Evolutionary conservation across 305 asterid species (phyloP), one percentile per base, ranked within the genome.

Genomic region (Andrographis paniculata): DNA sequence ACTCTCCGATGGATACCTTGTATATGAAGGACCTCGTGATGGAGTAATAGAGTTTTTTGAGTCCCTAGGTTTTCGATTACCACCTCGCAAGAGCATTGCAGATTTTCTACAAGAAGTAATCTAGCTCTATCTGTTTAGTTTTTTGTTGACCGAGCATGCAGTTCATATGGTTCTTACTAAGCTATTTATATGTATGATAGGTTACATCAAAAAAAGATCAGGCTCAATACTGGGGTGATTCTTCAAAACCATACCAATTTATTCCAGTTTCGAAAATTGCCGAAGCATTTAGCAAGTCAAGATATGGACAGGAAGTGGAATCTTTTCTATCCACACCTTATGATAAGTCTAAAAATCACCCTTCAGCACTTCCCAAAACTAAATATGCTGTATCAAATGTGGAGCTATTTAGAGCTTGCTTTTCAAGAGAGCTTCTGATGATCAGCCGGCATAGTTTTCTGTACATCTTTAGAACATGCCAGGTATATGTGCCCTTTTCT

Each of bases 81-180:
- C 97, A 48, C 95, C 88, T 59, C 95, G 97, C 17, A 87, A 87
- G 73, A 84, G 81, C 19, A 52, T 84, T 24, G 95, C 95, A 16
- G 97, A 87, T 69, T 87, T 87, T 73, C 82, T 87, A 58, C 97
- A 87, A 65, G 97, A 87, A 93, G 97, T 87, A 66, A 45, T 20
- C 30, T 24, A 24, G 4, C 30, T 24, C 30, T 24, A n/a, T 21
- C 3, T 31, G 39, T 51, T 22, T 42, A 48, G 45, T 17, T 35
- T 22, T 52, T 33, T 35, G 37, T 19, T 47, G 52, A 48, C 20
- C 23, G 50, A 28, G 20, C 48, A 40, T 19, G 24, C 52, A n/a
- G 36, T 14, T 53, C 48, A 35, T 20, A 14, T 39, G 41, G 50
- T 55, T 41, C 71, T 59, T 39, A 61, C 39, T 45, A 51, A 46